Percentiles rank a stretch among this genome's conserved stretches.
phyloP scores from a whole-genome alignment of 805 yeast genomes.

The Nakazawaea populi region DNA sequence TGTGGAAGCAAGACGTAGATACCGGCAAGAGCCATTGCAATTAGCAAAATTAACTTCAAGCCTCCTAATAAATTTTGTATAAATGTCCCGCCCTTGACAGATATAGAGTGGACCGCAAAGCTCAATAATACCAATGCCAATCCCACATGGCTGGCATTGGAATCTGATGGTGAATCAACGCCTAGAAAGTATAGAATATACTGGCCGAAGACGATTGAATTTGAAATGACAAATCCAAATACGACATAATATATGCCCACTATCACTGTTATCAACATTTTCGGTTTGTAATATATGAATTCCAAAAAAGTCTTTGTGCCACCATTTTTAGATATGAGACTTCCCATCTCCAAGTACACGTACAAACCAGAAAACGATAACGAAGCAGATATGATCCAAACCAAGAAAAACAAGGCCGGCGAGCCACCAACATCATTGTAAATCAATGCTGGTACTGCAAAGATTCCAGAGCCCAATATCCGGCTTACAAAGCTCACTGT shows the following conservation, averaged over 20 bases:
- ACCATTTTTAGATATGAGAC: slow-evolving; percentile 67
- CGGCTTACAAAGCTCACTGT: slow-evolving; percentile 59
- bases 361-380: slow-evolving; percentile 63
- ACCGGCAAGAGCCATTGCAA: slow-evolving; percentile 51
- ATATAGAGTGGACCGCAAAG: slow-evolving; percentile 46
- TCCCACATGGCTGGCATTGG: slow-evolving; percentile 34
- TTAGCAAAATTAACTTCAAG: slow-evolving; percentile 50
- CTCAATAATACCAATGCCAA: slow-evolving; percentile 29
- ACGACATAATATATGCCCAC: slow-evolving; percentile 39
- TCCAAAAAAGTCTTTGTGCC: slow-evolving; percentile 73
- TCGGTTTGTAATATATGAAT: slow-evolving; percentile 57
- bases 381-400: slow-evolving; percentile 60
- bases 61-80: slow-evolving; percentile 61
- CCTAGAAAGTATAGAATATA: slow-evolving; percentile 41
- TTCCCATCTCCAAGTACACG: slow-evolving; percentile 65
- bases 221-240: slow-evolving; percentile 47
- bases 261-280: slow-evolving; percentile 42
- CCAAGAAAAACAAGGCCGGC: slow-evolving; percentile 47
- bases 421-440: slow-evolving; percentile 67
- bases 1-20: slow-evolving; percentile 48
- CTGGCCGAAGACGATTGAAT: slow-evolving; percentile 50
- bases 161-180: slow-evolving; percentile 30
- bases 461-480: slow-evolving; percentile 74
- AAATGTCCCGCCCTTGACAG: slow-evolving; percentile 52
- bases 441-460: slow-evolving; percentile 65